Evolutionary conservation across 75 land plant genomes (phyloP).

Genomic region (Cupressus sempervirens): DNA sequence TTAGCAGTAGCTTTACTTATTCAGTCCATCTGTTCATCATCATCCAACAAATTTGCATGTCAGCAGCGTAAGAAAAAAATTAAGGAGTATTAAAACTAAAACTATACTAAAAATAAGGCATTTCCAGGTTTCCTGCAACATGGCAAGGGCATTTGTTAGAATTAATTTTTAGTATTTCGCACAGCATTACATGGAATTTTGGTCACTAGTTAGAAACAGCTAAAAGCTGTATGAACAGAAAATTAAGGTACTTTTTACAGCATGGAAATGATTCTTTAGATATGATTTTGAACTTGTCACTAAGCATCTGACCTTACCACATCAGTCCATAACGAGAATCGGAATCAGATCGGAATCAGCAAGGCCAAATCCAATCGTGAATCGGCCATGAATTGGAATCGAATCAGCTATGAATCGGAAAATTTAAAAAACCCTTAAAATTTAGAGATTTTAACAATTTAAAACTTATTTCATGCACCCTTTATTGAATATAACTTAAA

Average conservation of each 20-base stretch:
- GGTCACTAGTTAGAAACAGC: no score
- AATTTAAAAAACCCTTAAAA: no score
- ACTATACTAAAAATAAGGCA: neutral
- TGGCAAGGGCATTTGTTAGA: neutral
- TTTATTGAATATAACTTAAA: no score
- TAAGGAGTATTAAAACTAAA: neutral
- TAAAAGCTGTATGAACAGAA: neutral
- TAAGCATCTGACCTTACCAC: neutral
- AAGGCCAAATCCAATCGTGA: no score
- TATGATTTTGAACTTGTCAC: neutral
- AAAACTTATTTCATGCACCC: no score
- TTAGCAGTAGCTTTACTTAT: conserved; percentile 67
- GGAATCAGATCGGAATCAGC: no score
- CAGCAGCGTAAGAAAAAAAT: neutral
- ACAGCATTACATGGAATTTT: neutral
- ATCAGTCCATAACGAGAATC: neutral
- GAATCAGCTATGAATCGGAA: no score
- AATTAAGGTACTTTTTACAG: neutral
- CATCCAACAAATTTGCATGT: neutral
- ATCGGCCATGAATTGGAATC: no score
- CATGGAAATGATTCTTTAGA: neutral
- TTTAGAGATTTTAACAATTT: no score
- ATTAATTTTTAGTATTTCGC: neutral
- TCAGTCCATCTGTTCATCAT: conserved; percentile 60
- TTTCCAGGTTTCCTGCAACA: neutral